Evolutionary conservation across 2,329 filamentous ascomycete genomes (phyloP), one percentile per base, ranked within the genome.

Genomic region (Mollisiaceae sp.): DNA sequence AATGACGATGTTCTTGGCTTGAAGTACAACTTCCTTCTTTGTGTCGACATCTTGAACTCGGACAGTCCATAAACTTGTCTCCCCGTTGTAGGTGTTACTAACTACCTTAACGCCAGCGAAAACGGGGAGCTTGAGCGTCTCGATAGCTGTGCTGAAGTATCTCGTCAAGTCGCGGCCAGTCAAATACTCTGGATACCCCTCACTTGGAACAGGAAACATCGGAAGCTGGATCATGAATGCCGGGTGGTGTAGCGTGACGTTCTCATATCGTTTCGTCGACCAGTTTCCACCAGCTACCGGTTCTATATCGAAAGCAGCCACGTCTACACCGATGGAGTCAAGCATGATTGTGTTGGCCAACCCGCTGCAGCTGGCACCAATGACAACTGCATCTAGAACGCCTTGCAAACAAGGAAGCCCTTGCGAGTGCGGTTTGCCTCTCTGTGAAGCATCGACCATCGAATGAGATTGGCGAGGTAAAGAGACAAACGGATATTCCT

Each of bases 191-290:
- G 45, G 45, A 50, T 50, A 50, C n/a, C 45, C 45, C 20, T 50
- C 45, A 50, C n/a, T 22, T 8, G 45, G 45, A 4, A 50, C 45
- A 22, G 45, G 45, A 20, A 50, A 50, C 45, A 50, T 50, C 8
- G 45, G 45, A 14, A 50, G 45, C 20, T 50, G 45, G n/a, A 50
- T 50, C 45, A 50, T 50, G n/a, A 50, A 22, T 4, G 45, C 45
- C 11, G 45, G 45, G 24, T 50, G 45, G 20, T 50, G 45, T 24
- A 50, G 45, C 18, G 18, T 20, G 45, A 50, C n/a, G 12, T 50
- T 50, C 20, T 50, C 45, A 11, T 50, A 50, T 50, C 45, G 45
- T 14, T 50, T 50, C 8, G 45, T 50, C n/a, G 45, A 50, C 45
- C 45, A 50, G n/a, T 50, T 50, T 22, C 45, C 45, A 50, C 45